Base-by-base conservation (phyloP, 2,329 filamentous ascomycete genomes). In the Thielaviopsis musarum region DNA sequence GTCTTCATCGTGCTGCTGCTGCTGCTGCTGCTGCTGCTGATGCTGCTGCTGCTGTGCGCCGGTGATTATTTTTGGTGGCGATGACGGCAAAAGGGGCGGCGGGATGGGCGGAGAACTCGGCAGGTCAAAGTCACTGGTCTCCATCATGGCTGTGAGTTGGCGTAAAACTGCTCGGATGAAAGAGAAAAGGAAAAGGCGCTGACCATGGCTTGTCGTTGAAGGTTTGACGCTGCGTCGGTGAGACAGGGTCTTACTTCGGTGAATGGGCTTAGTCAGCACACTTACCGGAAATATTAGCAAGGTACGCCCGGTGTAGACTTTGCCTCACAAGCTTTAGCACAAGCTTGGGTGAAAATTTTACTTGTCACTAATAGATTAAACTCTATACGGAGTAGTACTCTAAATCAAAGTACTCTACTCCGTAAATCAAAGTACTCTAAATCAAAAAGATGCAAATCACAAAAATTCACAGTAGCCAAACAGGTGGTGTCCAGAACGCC, bases 401-500 rank as follows among this genome's bases (percentile, higher is more conserved):
- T 26, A 26, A 26, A 26, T 26, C 24, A n/a, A n/a, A n/a, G n/a
- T n/a, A n/a, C n/a, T n/a, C n/a, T n/a, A n/a, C n/a, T n/a, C 3
- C 26, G 26, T 28, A 28, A 28, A 28, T 4, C 7, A 28, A 28
- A 3, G 7, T 4, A 28, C n/a, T n/a, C n/a, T n/a, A 28, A 28
- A 28, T 28, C 4, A 28, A 28, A 3, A 28, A 28, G 7, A 34
- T 10, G 30, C 9, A 34, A 9, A 34, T 34, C 30, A 34, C 6
- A 34, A 34, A 12, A 34, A 34, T 2, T 34, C 30, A 48, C 52
- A 45, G 12, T 21, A 38, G 41, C 17, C 24, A 21, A 45, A 28
- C 28, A 21, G 21, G 13, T 54, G 15, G 38, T 56, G 56, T 45
- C 56, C 55, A 54, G 30, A 61, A 61, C 53, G 57, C 60, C 56